These are phyloP conservation scores for Pyrus bretschneideri DNA, from an alignment of 306 rosid genomes.

Conservation along the genomic window DNA sequence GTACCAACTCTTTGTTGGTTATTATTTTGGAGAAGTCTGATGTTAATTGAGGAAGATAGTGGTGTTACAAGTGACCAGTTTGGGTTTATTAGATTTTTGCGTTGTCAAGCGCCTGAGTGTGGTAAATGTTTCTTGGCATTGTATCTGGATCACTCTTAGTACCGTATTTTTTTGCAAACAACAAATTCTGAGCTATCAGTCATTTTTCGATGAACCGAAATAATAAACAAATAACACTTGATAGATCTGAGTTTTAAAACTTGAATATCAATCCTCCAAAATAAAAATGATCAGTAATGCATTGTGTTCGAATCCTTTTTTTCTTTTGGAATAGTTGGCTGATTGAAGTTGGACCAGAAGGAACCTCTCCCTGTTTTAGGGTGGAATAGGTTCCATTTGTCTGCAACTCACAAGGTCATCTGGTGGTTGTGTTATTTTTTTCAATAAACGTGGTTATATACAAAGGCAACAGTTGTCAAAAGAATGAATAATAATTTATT, in stretches of 20 bases:
- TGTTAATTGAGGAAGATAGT: constrained; percentile 24
- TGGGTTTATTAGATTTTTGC: background rate
- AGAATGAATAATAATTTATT: background rate
- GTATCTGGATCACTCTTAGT: background rate
- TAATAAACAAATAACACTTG: background rate
- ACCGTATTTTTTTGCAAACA: no score
- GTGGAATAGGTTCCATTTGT: background rate
- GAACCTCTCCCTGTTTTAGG: background rate
- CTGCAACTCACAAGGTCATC: background rate
- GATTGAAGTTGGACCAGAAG: background rate
- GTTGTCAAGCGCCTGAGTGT: background rate
- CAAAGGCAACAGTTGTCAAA: background rate
- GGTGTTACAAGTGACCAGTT: background rate
- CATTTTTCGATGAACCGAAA: background rate
- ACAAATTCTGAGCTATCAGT: background rate
- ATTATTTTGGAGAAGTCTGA: constrained; percentile 71
- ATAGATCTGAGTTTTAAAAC: background rate
- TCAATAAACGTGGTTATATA: background rate
- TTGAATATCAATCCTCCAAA: background rate
- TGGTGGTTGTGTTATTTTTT: background rate
- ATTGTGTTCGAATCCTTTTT: background rate
- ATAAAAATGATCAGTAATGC: background rate
- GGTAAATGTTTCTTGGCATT: background rate
- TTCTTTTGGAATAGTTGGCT: background rate
- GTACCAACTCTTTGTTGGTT: constrained; percentile 2